Base-by-base conservation (phyloP, 805 yeast genomes). In the Sugiyamaella boreocaroliniensis region DNA sequence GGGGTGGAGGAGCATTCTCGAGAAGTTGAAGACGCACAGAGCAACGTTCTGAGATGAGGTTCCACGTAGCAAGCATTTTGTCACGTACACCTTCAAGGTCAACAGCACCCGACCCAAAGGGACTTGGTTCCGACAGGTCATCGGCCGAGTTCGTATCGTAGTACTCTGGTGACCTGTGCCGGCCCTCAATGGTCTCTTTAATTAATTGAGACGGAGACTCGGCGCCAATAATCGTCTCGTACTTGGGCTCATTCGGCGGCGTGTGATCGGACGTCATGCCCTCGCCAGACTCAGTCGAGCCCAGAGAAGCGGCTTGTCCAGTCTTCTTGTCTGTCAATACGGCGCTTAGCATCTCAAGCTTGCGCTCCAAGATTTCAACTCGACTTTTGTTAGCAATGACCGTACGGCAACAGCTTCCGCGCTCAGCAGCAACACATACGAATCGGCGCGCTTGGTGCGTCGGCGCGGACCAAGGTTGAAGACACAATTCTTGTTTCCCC, bases 391-490 rank as follows among this genome's bases (percentile, higher is more conserved):
- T 22, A 22, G 43, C 22, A 20, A 47, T 48, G 12, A 43, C n/a
- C n/a, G n/a, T n/a, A n/a, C n/a, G n/a, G n/a, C n/a, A n/a, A n/a
- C n/a, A n/a, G n/a, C n/a, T n/a, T n/a, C n/a, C n/a, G n/a, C n/a
- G n/a, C n/a, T n/a, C n/a, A n/a, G n/a, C n/a, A n/a, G n/a, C 15
- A 26, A 4, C 19, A 55, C 64, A 40, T 58, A 61, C 37, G 37
- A 32, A 32, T 32, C 37, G n/a, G 37, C 37, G 37, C 37, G 37
- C 73, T 64, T 55, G 73, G 69, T 57, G 59, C 84, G 80, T 43
- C 83, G 73, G 9, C 82, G 71, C 49, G 80, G 85, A 15, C 79
- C 76, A 14, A 79, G 63, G 58, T 86, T 89, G 50, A 85, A 80
- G 55, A 81, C 82, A 69, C 97, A 89, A 34, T 67, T 67, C 56